Conservation (phyloP, 345 rosid genomes). For the Gossypium sturtianum region DNA sequence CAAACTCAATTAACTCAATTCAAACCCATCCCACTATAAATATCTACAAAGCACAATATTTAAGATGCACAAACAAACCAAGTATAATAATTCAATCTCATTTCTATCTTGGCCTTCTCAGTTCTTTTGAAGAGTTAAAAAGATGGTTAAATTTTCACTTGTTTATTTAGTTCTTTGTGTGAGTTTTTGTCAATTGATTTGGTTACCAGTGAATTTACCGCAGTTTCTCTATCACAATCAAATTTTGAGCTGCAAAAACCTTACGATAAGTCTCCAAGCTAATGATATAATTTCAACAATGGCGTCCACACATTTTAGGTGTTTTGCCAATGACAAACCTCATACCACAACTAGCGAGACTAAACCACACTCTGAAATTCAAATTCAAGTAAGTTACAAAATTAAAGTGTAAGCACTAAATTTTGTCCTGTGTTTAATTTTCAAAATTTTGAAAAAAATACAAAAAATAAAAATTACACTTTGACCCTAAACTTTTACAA, state of each 20-base stretch:
- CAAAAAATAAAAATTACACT: too few species aligned
- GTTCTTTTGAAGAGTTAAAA: not conserved
- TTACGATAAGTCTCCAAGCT: conserved; percentile 2
- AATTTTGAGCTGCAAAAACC: conserved; percentile 21
- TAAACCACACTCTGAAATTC: conserved; percentile 21
- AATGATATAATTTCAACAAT: conserved; percentile 14
- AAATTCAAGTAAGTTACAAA: conserved; percentile 13
- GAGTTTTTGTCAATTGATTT: not conserved
- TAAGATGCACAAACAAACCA: not conserved
- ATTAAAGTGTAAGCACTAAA: too few species aligned
- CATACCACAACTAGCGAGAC: conserved; percentile 17
- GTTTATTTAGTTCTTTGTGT: not conserved
- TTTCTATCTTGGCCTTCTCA: not conserved
- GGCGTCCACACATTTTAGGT: conserved; percentile 25
- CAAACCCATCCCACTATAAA: not conserved
- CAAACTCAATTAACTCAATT: not conserved
- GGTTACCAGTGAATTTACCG: conserved; percentile 4
- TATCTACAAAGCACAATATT: not conserved
- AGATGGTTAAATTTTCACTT: not conserved
- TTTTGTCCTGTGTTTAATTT: too few species aligned
- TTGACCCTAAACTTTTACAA: too few species aligned
- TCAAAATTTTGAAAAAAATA: too few species aligned
- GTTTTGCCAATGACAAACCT: conserved; percentile 25
- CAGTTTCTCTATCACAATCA: conserved; percentile 3
- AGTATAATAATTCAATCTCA: not conserved